These are phyloP conservation scores for Fusarium drepaniforme DNA, from an alignment of 2,329 filamentous ascomycete genomes.

Conservation along the genomic window DNA sequence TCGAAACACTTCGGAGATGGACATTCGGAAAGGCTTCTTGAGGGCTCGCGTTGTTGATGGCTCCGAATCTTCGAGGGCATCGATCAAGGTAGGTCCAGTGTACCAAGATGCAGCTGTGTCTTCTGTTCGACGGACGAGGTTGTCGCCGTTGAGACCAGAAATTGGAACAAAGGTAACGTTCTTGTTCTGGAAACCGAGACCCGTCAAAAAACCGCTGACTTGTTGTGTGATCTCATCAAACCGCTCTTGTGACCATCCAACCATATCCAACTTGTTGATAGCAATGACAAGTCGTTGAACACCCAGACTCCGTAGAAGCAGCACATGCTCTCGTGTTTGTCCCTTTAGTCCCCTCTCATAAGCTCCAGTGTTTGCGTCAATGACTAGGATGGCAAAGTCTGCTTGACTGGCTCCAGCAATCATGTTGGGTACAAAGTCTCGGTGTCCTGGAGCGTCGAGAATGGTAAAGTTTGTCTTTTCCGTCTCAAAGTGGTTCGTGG, in stretches of 20 bases:
- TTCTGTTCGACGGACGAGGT: conserved; percentile 74
- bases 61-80: conserved; percentile 87
- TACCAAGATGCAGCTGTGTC: conserved; percentile 81
- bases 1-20: conserved; percentile 88
- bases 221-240: conserved; percentile 90
- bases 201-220: conserved; percentile 83
- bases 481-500: conserved; percentile 94
- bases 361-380: conserved; percentile 89
- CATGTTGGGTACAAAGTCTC: conserved; percentile 99
- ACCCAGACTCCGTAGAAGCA: conserved; percentile 90
- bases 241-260: conserved; percentile 83
- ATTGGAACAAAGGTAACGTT: conserved; percentile 91
- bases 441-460: conserved; percentile 92
- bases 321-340: conserved; percentile 93
- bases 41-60: conserved; percentile 75
- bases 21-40: conserved; percentile 85
- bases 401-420: conserved; percentile 96
- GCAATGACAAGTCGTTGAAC: conserved; percentile 90
- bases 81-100: conserved; percentile 79
- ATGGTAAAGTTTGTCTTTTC: conserved; percentile 91
- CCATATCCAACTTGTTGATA: conserved; percentile 94
- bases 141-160: conserved; percentile 89
- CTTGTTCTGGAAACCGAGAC: conserved; percentile 84
- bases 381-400: conserved; percentile 94
- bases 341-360: conserved; percentile 95